Evolutionary conservation across 1,284 basidiomycete species (phyloP), one percentile per base, ranked within the genome.

Genomic region (Rhodofomes roseus): DNA sequence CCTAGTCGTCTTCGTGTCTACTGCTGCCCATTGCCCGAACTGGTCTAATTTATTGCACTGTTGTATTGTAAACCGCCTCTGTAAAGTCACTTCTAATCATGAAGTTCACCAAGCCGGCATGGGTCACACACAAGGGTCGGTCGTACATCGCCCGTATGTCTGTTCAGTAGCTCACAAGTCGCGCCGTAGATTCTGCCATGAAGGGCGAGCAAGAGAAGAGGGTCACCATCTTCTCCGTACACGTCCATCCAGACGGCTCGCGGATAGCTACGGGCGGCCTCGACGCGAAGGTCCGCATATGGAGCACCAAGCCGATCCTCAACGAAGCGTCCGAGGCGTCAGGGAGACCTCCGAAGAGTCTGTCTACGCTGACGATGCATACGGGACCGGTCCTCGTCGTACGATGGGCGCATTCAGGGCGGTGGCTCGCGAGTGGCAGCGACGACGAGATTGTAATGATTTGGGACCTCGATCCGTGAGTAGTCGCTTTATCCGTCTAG

Each of bases 361-460:
- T 99, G 23, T 95, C 91, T 68, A 98, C 96, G 0, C 83, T 99
- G 57, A 86, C 91, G 0, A 92, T 95, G 82, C 97, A 99, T 71
- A 94, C 93, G 0, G 96, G 96, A 0, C 93, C 95, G 0, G 96
- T 99, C 1, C 79, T 99, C 25, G 89, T 90, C 18, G 92, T 98
- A n/a, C 78, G 96, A 59, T 99, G 96, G 96, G 94, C 95, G 12
- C 89, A 96, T 73, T 93, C 92, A 16, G 97, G 96, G 6, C 78
- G 90, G 55, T 98, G 92, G 86, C 80, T 99, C 9, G 97, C 97
- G 1, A 96, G 93, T 68, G 96, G 97, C 18, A 96, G 95, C 59
- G 96, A 99, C 74, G 96, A 99, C 72, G 87, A 89, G 65, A 91
- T 97, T 65, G 87, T 96, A 25, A 92, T 99, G 86, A 88, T 99